phyloP scores from a whole-genome alignment of 2,329 filamentous ascomycete species.

The Pseudopithomyces chartarum region DNA sequence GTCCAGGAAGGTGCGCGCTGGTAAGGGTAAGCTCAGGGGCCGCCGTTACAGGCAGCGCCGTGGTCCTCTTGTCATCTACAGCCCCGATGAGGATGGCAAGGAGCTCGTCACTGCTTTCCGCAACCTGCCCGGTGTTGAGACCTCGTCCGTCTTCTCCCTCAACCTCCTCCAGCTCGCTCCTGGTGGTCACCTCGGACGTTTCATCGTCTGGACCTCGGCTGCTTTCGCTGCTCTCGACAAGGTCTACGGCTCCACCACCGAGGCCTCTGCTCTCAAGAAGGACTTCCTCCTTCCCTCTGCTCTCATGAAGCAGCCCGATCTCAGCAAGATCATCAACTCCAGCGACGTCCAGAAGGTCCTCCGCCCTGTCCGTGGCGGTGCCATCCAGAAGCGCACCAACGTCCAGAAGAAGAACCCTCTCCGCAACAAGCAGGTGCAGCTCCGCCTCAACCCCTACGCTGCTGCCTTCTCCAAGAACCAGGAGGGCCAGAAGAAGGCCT shows the following conservation, averaged over 20 bases:
- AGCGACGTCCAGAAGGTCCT: slow-evolving; percentile 97
- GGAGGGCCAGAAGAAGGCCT: slow-evolving; percentile 72
- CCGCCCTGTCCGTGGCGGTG: slow-evolving; percentile 85
- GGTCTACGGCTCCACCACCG: slow-evolving; percentile 93
- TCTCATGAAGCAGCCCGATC: slow-evolving; percentile 90
- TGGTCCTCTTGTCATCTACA: slow-evolving; percentile 96
- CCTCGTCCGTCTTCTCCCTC: slow-evolving; percentile 86
- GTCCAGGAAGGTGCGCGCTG: slow-evolving; percentile 95
- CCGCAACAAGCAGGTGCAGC: slow-evolving; percentile 96
- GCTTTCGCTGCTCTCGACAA: slow-evolving; percentile 96
- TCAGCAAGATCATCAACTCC: slow-evolving; percentile 98
- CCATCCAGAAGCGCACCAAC: slow-evolving; percentile 83
- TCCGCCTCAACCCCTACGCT: slow-evolving; percentile 98
- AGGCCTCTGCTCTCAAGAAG: slow-evolving; percentile 92
- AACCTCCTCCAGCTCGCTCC: slow-evolving; percentile 99
- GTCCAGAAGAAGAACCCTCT: slow-evolving; percentile 99
- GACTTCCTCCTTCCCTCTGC: slow-evolving; percentile 97
- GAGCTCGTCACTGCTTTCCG: slow-evolving; percentile 93
- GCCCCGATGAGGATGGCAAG: slow-evolving; percentile 93
- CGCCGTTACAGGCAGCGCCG: slow-evolving; percentile 97
- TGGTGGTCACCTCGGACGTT: slow-evolving; percentile 97
- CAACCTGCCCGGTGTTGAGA: slow-evolving; percentile 99
- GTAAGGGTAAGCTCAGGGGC: slow-evolving; percentile 98
- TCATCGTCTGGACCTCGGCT: slow-evolving; percentile 97
- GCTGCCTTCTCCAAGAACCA: slow-evolving; percentile 86